phyloP scores from a whole-genome alignment of 2,329 filamentous ascomycete genomes.

The Colletotrichum caudatum region DNA sequence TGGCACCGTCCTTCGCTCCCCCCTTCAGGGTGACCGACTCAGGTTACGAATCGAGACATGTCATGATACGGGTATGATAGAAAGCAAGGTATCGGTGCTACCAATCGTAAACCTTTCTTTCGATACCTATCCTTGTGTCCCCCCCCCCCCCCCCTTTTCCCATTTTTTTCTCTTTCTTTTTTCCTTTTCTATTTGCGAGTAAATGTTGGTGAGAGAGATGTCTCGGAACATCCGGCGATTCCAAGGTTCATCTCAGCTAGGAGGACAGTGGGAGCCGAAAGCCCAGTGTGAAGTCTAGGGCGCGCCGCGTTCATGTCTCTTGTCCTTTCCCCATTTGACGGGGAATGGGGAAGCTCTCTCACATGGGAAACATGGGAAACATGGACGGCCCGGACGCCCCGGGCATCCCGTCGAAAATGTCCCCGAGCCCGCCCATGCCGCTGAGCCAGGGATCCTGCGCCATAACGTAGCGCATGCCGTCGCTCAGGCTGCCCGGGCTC shows the following conservation, averaged over 20 bases:
- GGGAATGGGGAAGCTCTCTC: slow-evolving; percentile 8
- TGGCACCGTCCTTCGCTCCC: neutral
- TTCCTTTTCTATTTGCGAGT: no score
- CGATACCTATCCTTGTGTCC: neutral
- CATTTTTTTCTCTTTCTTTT: no score
- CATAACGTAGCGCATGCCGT: slow-evolving; percentile 52
- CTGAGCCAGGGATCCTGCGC: slow-evolving; percentile 56
- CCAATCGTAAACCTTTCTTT: neutral
- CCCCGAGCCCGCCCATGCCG: slow-evolving; percentile 48
- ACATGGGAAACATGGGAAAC: slow-evolving; percentile 49
- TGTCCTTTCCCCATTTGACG: neutral
- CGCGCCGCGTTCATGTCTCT: neutral
- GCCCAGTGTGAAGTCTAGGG: neutral
- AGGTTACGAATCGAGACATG: neutral
- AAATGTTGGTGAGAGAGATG: neutral
- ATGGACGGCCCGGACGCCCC: slow-evolving; percentile 46
- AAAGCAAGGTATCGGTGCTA: neutral
- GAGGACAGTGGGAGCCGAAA: neutral
- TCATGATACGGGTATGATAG: neutral
- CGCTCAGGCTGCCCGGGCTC: slow-evolving; percentile 32
- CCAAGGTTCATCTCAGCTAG: neutral
- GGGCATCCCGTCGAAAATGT: slow-evolving; percentile 53
- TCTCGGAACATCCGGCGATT: neutral
- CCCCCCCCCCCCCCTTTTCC: no score
- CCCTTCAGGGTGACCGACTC: no score